Base-by-base conservation (phyloP, 768 basidiomycete species). In the Vishniacozyma victoriae region DNA sequence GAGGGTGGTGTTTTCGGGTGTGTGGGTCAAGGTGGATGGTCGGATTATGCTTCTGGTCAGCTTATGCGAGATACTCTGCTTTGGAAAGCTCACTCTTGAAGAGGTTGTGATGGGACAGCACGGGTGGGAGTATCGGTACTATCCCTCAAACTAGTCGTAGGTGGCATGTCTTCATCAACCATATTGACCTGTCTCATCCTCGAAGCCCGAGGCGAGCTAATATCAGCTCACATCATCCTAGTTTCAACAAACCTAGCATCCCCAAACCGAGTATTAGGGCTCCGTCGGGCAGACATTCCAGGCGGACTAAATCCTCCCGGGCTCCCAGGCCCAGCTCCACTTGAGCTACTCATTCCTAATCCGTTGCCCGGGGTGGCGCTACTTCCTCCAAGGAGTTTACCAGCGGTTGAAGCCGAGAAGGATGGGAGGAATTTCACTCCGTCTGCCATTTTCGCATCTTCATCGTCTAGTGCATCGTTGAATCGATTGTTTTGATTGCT, bases 151-250 rank as follows among this genome's bases (percentile, higher is more conserved):
- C 41, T 46, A 12, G 54, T 48, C 1, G 66, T 68, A 3, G 66
- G 66, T 3, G 66, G 66, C 51, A 58, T 54, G 46, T 68, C 66
- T 24, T 68, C 66, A 35, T 63, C 62, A 13, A 57, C 15, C 26
- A n/a, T 7, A n/a, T 18, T 45, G 43, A 18, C 35, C 13, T 18
- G 35, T 23, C 45, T 31, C 14, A 16, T 11, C 13, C 52, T 31
- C 36, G 35, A 24, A 38, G 44, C 46, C 35, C 45, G 16, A 12
- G 52, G 46, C 5, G 46, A 53, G 24, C 46, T 46, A 41, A 41
- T 47, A 16, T 18, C 3, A 19, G 27, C n/a, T n/a, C n/a, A n/a
- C n/a, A n/a, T n/a, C n/a, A n/a, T n/a, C n/a, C n/a, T n/a, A n/a
- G n/a, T n/a, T n/a, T n/a, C n/a, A n/a, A n/a, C n/a, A n/a, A n/a